Conservation (phyloP, 495 filamentous ascomycete species). For the Corynascus novoguineensis region DNA sequence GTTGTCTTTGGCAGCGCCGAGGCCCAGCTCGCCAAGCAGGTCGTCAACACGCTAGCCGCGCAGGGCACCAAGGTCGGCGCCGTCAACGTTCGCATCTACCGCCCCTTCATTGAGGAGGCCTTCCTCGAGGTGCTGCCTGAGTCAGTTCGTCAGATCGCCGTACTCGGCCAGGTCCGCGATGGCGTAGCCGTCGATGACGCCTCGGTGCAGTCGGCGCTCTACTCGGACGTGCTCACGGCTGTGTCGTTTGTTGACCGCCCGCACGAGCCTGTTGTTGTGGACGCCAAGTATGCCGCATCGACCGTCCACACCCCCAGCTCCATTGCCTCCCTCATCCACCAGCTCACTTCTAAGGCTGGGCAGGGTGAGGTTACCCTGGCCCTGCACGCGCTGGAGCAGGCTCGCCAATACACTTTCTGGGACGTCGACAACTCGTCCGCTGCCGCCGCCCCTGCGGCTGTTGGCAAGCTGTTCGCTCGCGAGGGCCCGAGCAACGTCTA, state of each 20-base stretch:
- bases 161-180: slow-evolving; percentile 55
- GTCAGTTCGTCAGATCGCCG: slow-evolving; percentile 66
- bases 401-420: slow-evolving; percentile 91
- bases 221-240: slow-evolving; percentile 80
- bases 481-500: slow-evolving; percentile 75
- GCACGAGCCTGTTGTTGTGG: slow-evolving; percentile 56
- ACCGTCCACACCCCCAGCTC: slow-evolving; percentile 76
- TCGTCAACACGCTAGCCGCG: slow-evolving; percentile 65
- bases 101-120: slow-evolving; percentile 88
- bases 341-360: slow-evolving; percentile 59
- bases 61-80: slow-evolving; percentile 74
- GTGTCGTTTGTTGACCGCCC: slow-evolving; percentile 66
- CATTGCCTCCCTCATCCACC: slow-evolving; percentile 49
- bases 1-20: slow-evolving; percentile 92
- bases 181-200: slow-evolving; percentile 56
- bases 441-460: slow-evolving; percentile 54
- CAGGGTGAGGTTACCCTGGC: slow-evolving; percentile 44
- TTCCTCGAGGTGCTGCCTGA: slow-evolving; percentile 77
- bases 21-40: slow-evolving; percentile 75
- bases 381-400: slow-evolving; percentile 36
- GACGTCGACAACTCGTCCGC: slow-evolving; percentile 72
- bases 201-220: slow-evolving; percentile 73
- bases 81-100: slow-evolving; percentile 85
- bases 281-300: slow-evolving; percentile 84
- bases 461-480: slow-evolving; percentile 67